A percentile compares a stretch with the other conserved stretches of the same genome.
Conservation (phyloP, 495 filamentous ascomycete genomes). For the Penicillium bialowiezense region DNA sequence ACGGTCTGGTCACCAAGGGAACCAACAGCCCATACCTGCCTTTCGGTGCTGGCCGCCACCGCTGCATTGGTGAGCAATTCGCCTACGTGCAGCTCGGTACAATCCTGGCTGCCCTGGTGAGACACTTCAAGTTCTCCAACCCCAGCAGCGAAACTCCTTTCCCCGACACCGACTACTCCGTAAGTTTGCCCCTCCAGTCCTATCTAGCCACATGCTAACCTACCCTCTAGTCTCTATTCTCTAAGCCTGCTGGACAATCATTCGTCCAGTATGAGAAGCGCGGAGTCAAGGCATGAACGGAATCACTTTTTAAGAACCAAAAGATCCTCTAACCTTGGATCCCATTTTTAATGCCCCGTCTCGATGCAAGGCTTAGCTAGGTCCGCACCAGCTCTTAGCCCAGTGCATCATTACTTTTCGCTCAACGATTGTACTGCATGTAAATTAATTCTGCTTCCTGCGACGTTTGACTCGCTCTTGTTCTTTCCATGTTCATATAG, state of each 20-base stretch:
- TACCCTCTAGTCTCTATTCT: conserved; percentile 44
- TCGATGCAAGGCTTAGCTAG: conserved; percentile 1
- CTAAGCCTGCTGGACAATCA: conserved; percentile 44
- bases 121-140: conserved; percentile 42
- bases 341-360: conserved; percentile 2
- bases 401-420: background rate
- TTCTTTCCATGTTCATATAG: background rate
- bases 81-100: conserved; percentile 52
- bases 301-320: conserved; percentile 3
- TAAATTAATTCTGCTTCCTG: conserved; percentile 19
- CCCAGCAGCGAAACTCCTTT: conserved; percentile 28
- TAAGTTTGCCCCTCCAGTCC: conserved; percentile 19
- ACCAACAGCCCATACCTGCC: conserved; percentile 55
- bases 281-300: conserved; percentile 28
- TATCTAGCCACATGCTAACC: conserved; percentile 14
- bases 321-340: conserved; percentile 1
- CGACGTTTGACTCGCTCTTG: background rate
- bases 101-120: conserved; percentile 47
- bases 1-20: conserved; percentile 49
- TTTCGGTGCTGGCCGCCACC: conserved; percentile 54
- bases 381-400: background rate
- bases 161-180: conserved; percentile 51
- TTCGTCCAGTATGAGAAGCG: conserved; percentile 44
- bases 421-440: conserved; percentile 18
- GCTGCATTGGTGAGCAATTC: conserved; percentile 57